phyloP scores from a whole-genome alignment of 805 yeast genomes.

The Cyberlindnera lachancei region DNA sequence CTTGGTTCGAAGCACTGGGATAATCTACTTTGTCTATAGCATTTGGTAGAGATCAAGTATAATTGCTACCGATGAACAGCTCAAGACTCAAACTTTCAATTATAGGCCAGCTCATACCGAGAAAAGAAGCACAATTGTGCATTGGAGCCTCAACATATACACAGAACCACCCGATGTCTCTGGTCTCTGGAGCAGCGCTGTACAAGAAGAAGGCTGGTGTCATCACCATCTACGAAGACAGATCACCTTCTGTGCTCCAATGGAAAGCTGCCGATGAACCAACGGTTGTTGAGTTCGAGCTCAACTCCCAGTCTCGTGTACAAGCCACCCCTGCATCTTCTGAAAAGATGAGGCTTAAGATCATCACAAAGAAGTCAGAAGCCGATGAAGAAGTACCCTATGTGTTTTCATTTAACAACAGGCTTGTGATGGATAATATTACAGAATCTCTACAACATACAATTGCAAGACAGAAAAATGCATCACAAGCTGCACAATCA shows the following conservation, averaged over 20 bases:
- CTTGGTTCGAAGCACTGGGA: too few relatives aligned
- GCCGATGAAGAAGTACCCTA: conserved; percentile 24
- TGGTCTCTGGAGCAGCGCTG: conserved; percentile 44
- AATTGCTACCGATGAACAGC: too few relatives aligned
- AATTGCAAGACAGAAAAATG: conserved; percentile 51
- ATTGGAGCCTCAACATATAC: too few relatives aligned
- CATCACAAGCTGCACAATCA: conserved; percentile 19
- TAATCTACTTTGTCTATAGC: too few relatives aligned
- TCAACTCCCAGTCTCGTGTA: conserved; percentile 39
- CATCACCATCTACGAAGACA: conserved; percentile 47
- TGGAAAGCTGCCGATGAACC: conserved; percentile 54
- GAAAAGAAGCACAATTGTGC: too few relatives aligned
- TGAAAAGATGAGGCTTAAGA: conserved; percentile 59
- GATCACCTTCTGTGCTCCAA: conserved; percentile 43
- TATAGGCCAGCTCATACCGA: too few relatives aligned
- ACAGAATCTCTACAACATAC: conserved; percentile 62
- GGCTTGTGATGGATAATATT: conserved; percentile 69
- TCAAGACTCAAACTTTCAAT: too few relatives aligned
- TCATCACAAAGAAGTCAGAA: conserved; percentile 37
- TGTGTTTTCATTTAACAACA: conserved; percentile 57
- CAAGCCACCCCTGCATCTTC: conserved; percentile 65
- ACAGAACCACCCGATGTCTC: too few relatives aligned
- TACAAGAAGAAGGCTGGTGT: conserved; percentile 51
- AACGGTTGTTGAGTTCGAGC: conserved; percentile 31
- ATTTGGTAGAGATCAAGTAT: too few relatives aligned